Evolutionary conservation across 805 yeast species (phyloP).

Genomic region (Teunomyces panamensis): DNA sequence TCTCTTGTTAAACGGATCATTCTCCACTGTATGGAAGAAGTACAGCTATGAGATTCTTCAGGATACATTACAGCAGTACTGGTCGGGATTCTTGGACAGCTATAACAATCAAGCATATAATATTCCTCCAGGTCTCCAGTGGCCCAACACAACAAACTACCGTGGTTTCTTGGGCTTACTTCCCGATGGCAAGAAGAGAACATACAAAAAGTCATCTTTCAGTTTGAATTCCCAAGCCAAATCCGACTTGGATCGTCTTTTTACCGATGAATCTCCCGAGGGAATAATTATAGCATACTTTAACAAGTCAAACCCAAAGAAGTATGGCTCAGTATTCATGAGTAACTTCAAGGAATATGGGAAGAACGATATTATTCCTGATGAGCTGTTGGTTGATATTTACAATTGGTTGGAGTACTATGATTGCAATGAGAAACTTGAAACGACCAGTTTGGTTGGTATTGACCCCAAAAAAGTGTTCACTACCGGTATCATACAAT

Average conservation of each 20-base stretch:
- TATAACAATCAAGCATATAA: constrained; percentile 22
- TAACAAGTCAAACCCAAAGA: constrained; percentile 23
- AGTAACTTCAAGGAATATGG: constrained; percentile 7
- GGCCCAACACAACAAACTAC: constrained; percentile 37
- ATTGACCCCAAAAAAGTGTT: constrained; percentile 2
- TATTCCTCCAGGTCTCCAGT: constrained; percentile 22
- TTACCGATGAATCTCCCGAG: constrained; percentile 4
- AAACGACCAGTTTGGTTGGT: constrained; percentile 12
- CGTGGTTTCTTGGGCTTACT: constrained; percentile 35
- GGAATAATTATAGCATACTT: constrained; percentile 31
- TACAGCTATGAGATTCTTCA: constrained; percentile 16
- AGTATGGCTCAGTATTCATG: constrained; percentile 29
- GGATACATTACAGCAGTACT: constrained; percentile 19
- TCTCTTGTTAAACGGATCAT: constrained; percentile 25
- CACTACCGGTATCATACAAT: constrained; percentile 5
- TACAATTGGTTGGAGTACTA: constrained; percentile 33
- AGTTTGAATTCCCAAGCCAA: constrained; percentile 12
- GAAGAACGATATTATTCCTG: constrained; percentile 6
- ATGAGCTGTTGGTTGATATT: constrained; percentile 17
- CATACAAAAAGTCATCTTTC: constrained; percentile 29
- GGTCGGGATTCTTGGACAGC: constrained; percentile 26
- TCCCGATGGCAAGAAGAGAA: constrained; percentile 9
- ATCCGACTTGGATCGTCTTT: constrained; percentile 18
- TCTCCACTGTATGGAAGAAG: constrained; percentile 13
- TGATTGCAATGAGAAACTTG: constrained; percentile 25